Evolutionary conservation across 2,329 filamentous ascomycete species (phyloP).

Genomic region (Sporothrix variecibatus): DNA sequence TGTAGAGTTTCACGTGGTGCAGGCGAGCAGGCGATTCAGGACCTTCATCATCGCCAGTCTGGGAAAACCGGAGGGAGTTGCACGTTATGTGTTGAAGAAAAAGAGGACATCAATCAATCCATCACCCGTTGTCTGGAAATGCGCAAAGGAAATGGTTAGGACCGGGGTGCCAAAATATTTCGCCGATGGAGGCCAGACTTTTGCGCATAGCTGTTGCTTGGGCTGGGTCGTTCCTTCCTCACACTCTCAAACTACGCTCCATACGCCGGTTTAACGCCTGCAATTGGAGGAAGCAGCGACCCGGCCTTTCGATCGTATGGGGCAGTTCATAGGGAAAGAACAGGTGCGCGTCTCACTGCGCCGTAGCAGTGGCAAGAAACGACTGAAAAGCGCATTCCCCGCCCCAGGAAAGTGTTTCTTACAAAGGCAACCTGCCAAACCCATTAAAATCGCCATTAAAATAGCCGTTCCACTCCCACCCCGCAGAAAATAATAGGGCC

Average conservation of each 20-base stretch:
- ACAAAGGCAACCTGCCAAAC: not conserved
- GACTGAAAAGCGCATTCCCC: not conserved
- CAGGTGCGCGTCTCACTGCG: not conserved
- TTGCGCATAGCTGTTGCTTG: conserved; percentile 5
- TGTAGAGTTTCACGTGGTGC: not conserved
- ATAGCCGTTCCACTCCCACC: conserved; percentile 1
- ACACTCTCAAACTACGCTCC: not conserved
- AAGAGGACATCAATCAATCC: not conserved
- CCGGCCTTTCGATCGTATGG: conserved; percentile 17
- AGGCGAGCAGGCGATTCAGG: not conserved
- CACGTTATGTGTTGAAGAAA: not conserved
- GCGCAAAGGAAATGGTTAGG: conserved; percentile 6
- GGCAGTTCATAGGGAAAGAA: not conserved
- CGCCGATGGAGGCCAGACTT: conserved; percentile 14
- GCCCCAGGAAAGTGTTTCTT: not conserved
- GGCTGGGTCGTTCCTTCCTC: conserved; percentile 19
- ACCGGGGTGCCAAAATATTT: conserved; percentile 18
- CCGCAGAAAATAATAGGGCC: not conserved
- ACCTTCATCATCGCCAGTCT: not conserved
- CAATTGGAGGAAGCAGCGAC: conserved; percentile 28
- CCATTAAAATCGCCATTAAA: not conserved
- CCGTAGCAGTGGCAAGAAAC: conserved; percentile 20
- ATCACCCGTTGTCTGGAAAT: not conserved
- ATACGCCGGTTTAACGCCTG: not conserved
- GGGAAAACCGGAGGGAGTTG: not conserved